Conservation (phyloP, 306 rosid species). For the Castanea sativa region DNA sequence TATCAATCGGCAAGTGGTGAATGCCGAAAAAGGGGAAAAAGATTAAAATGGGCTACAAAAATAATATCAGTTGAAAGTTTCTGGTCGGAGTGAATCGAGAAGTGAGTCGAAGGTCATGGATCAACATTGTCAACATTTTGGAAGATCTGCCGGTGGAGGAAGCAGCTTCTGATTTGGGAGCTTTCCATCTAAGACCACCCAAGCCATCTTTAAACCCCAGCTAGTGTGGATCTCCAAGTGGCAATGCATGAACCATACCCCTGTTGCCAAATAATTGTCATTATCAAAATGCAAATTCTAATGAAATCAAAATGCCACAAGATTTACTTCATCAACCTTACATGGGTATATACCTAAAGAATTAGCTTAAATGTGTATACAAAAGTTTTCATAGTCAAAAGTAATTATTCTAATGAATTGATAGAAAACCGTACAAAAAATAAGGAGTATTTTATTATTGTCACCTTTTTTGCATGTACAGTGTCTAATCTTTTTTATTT, state of each 20-base stretch:
- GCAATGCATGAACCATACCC: slow-evolving; percentile 8
- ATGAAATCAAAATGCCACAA: too few species aligned
- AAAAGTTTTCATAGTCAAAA: too few species aligned
- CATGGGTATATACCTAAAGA: too few species aligned
- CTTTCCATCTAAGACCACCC: slow-evolving; percentile 3
- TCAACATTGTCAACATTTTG: background rate
- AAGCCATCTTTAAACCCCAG: slow-evolving; percentile 2
- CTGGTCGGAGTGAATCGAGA: background rate
- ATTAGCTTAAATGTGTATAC: too few species aligned
- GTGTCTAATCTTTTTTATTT: too few species aligned
- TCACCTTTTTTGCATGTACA: too few species aligned
- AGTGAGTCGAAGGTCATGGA: background rate
- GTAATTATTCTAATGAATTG: too few species aligned
- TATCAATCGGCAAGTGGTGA: background rate
- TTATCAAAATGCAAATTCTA: background rate
- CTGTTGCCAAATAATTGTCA: background rate
- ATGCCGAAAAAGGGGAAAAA: background rate
- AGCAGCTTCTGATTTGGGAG: slow-evolving; percentile 7
- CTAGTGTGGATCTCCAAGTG: slow-evolving; percentile 4
- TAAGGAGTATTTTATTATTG: too few species aligned
- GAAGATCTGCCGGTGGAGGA: background rate
- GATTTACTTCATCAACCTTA: too few species aligned
- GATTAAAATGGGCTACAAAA: background rate
- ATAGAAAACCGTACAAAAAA: too few species aligned
- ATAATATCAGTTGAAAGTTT: background rate